Base-by-base conservation (phyloP, 352 stramenopile species). In the Pythium vanterpoolii region DNA sequence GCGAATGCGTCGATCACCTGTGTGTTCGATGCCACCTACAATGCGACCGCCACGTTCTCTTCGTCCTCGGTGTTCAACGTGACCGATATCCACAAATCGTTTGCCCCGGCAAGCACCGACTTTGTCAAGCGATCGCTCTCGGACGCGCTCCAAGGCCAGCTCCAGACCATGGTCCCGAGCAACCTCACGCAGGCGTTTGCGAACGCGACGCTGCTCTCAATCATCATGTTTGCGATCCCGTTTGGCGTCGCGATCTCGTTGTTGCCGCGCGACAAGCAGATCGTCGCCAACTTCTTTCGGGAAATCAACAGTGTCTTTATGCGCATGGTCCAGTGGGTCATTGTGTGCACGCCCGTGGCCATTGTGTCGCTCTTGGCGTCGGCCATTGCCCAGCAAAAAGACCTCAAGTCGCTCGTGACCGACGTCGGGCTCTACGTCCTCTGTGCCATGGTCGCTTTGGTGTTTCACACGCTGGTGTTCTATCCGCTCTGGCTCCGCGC, bases 341-440 rank as follows among this genome's bases (percentile, higher is more conserved):
- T 86, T 46, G 36, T 60, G 23, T 82, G 66, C 48, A 83, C 64
- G 26, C 77, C 73, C 2, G 19, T 81, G 19, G 71, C 69, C 0
- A 69, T 77, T 45, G 62, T 74, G 43, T 82, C 73, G 46, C 61
- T 83, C 28, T 50, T 83, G 0, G 71, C 71, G 9, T 54, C 33
- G 9, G 68, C 66, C 6, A 66, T 83, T 38, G 54, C 64, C 7
- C 23, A 21, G 24, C 66, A 76, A 24, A 26, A 64, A 7, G 61
- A 77, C 53, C 45, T 84, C 3, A 23, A 16, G 3, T 58, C 54
- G 33, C 50, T 83, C 0, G 44, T 86, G 28, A 61, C 56, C 7
- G 59, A 77, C 39, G 67, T 82, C 5, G 76, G 74, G 9, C 57
- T 77, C n/a, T 78, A 79, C 51, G 56, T 77, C 11, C 38, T 71